Evolutionary conservation across 345 rosid genomes (phyloP).

Genomic region (Euphorbia pulcherrima): DNA sequence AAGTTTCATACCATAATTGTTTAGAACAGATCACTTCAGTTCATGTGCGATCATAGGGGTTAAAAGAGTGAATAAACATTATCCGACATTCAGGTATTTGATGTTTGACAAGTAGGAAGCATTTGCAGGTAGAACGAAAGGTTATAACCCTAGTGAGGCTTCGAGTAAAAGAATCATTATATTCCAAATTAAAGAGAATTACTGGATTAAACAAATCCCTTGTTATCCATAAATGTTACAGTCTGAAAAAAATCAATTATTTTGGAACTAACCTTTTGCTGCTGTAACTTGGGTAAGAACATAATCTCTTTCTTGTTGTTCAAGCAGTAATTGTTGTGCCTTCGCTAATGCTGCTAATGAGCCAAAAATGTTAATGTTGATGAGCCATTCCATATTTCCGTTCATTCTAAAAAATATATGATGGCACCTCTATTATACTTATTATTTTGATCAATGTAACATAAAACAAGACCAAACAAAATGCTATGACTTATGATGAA

Average conservation of each 20-base stretch:
- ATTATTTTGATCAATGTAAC: neutral
- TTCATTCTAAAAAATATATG: neutral
- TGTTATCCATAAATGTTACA: neutral
- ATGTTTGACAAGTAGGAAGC: neutral
- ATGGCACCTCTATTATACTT: neutral
- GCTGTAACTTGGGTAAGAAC: constrained; percentile 75
- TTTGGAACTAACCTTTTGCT: constrained; percentile 63
- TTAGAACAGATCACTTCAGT: constrained; percentile 2
- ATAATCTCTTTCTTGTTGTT: constrained; percentile 87
- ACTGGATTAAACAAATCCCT: neutral
- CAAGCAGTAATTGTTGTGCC: constrained; percentile 79
- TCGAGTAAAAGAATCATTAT: neutral
- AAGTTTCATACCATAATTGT: neutral
- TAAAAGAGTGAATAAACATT: neutral
- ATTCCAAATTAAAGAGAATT: neutral
- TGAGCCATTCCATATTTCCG: constrained; percentile 17
- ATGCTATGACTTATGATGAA: neutral
- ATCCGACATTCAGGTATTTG: neutral
- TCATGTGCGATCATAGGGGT: neutral
- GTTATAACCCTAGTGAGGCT: constrained; percentile 6
- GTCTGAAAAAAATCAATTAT: neutral
- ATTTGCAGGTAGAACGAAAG: neutral
- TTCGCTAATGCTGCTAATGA: constrained; percentile 77
- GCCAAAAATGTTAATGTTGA: constrained; percentile 20
- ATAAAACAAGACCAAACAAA: neutral